Base-by-base conservation (phyloP, 805 yeast genomes). In the Zygoascus flipseniorum region DNA sequence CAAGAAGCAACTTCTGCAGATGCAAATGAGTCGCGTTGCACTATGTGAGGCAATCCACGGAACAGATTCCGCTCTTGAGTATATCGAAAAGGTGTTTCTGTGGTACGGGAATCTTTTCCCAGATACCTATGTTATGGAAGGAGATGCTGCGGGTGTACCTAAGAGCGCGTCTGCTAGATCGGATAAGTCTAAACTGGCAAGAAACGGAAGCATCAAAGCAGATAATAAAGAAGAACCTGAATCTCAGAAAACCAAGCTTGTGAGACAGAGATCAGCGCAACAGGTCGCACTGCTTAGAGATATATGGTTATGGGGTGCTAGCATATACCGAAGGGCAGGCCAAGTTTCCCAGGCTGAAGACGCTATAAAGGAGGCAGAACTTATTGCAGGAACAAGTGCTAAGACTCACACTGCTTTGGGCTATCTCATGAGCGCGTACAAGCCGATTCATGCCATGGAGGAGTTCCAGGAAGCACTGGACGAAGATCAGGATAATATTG, bases 301-400 rank as follows among this genome's bases (percentile, higher is more conserved):
- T 35, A 62, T 87, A 23, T 89, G 97, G 96, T 65, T 89, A 49
- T 80, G 89, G 79, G 76, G 87, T 0, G 76, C 89, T 0, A 75
- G 76, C 39, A 69, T 88, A 28, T 89, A 87, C 63, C 70, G 78
- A 60, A 77, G 78, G 54, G 74, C 78, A 5, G 82, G 78, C 0
- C 66, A 78, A 42, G 57, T 70, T 0, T 75, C 71, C 2, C 95
- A 88, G 51, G 81, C 90, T 1, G 82, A 81, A 60, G 81, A 78
- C 54, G 84, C 95, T 47, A 75, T 89, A 4, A 74, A 76, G 8
- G 96, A 89, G 66, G 88, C 95, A 0, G 83, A 78, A 54, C 67
- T 73, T 1, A 72, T 76, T 2, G 69, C 62, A 50, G 71, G 72
- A 35, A 75, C 79, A 11, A 77, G 75, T 39, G 68, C 73, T 31